Evolutionary conservation across 768 basidiomycete genomes (phyloP), one percentile per base, ranked within the genome.

Genomic region (Panaeolus papilionaceus): DNA sequence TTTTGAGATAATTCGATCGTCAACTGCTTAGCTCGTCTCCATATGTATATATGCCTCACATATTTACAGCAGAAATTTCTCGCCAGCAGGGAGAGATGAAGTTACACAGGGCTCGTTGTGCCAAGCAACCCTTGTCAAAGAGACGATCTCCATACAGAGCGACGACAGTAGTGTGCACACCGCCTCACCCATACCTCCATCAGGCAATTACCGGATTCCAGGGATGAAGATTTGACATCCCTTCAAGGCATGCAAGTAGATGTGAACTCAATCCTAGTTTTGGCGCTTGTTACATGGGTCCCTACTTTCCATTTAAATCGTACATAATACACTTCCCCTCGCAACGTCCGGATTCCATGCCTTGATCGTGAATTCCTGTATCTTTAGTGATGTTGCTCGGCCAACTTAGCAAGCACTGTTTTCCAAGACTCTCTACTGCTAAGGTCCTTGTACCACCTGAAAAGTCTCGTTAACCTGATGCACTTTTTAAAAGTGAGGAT

Each of bases 391-490:
- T 28, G 28, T 37, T 58, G 54, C 54, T 58, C 54, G 26, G 54
- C 26, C 54, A 58, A 16, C 54, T 58, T 58, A 3, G 28, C 54
- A 12, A 58, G 54, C 11, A 86, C 83, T 0, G 81, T 79, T 65
- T 75, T 68, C 88, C 87, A 89, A 1, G 86, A 77, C 10, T 80
- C 76, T 63, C 86, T 79, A 12, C 81, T 76, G 9, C 80, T 76
- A 51, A 89, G 75, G 20, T 84, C 72, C 33, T 67, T 69, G 62
- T 67, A 73, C 69, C 86, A 71, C 39, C 77, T 73, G 39, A 26
- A 6, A 63, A 9, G n/a, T 23, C 6, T 20, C 14, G 23, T 42
- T 49, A 61, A 66, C 1, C 16, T 9, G 23, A 37, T 14, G 16
- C 4, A 16, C 33, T 4, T 14, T 49, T 23, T 14, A 51, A 64